These are phyloP conservation scores for Pezizomycotina sp. DNA, from an alignment of 2,329 filamentous ascomycete genomes.

Conservation along the genomic window DNA sequence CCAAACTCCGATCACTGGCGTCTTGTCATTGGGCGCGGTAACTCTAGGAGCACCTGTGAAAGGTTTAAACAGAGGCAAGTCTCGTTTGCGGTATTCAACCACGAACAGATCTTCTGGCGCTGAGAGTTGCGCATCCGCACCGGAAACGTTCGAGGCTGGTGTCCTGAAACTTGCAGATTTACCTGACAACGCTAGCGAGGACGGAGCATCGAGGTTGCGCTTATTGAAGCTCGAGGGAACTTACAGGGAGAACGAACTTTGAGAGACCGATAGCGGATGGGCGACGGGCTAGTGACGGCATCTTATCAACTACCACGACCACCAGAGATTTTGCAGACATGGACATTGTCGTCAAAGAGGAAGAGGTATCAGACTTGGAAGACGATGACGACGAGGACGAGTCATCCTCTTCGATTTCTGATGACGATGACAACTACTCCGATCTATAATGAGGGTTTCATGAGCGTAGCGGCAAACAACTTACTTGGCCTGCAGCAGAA, in stretches of 20 bases:
- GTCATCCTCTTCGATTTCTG: too few species aligned
- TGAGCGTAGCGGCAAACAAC: too few species aligned
- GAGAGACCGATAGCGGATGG: too few species aligned
- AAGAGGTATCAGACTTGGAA: too few species aligned
- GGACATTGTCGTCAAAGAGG: slow-evolving; percentile 17
- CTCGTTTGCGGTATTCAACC: slow-evolving; percentile 8
- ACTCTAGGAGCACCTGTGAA: too few species aligned
- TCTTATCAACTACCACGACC: slow-evolving; percentile 3
- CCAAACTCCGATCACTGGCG: slow-evolving; percentile 13
- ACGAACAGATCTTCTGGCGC: neutral
- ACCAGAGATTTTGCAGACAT: slow-evolving; percentile 5
- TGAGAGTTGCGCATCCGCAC: slow-evolving; percentile 7
- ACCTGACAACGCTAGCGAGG: slow-evolving; percentile 60
- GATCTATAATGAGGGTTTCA: too few species aligned
- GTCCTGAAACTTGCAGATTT: slow-evolving; percentile 75
- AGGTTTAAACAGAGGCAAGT: slow-evolving; percentile 17
- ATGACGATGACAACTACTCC: too few species aligned
- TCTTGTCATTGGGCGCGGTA: slow-evolving; percentile 24
- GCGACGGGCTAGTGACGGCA: slow-evolving; percentile 8
- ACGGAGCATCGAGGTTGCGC: slow-evolving; percentile 84
- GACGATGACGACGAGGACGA: too few species aligned
- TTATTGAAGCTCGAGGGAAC: slow-evolving; percentile 82
- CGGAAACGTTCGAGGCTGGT: slow-evolving; percentile 67
- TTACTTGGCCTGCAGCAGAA: too few species aligned
- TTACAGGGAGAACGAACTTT: slow-evolving; percentile 51